Conservation (phyloP, 1,284 basidiomycete species). For the Sphagnurus paluster region DNA sequence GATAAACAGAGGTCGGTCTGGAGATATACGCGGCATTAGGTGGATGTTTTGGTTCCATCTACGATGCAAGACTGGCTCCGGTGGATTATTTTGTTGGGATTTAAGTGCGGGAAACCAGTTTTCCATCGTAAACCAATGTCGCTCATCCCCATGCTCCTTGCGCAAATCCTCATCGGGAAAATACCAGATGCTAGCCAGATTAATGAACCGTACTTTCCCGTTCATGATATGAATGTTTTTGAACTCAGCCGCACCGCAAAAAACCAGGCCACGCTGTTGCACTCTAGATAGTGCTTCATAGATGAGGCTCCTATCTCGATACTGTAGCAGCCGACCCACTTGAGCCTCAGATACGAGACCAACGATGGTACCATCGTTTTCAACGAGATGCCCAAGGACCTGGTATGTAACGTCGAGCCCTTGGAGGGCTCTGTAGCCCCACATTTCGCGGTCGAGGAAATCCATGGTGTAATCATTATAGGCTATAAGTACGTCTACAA, state of each 20-base stretch:
- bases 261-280: slow-evolving; percentile 34
- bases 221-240: slow-evolving; percentile 28
- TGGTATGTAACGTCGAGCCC: slow-evolving; percentile 42
- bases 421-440: slow-evolving; percentile 32
- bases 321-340: slow-evolving; percentile 36
- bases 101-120: slow-evolving; percentile 14
- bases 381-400: slow-evolving; percentile 45
- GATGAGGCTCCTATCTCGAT: slow-evolving; percentile 40
- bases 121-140: slow-evolving; percentile 25
- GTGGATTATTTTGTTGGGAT: background rate
- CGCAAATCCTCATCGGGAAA: slow-evolving; percentile 17
- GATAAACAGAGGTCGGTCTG: slow-evolving; percentile 10
- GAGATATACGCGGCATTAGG: slow-evolving; percentile 7
- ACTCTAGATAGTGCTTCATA: slow-evolving; percentile 42
- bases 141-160: slow-evolving; percentile 19
- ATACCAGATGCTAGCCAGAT: slow-evolving; percentile 18
- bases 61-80: slow-evolving; percentile 1
- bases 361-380: slow-evolving; percentile 35
- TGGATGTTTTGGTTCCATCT: background rate
- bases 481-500: slow-evolving; percentile 34
- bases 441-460: slow-evolving; percentile 35
- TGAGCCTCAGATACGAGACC: slow-evolving; percentile 46
- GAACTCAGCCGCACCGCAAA: slow-evolving; percentile 18
- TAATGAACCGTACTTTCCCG: slow-evolving; percentile 31
- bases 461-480: slow-evolving; percentile 29